A percentile compares a stretch with the other conserved stretches of the same genome.
phyloP scores from a whole-genome alignment of 2,329 filamentous ascomycete species.

The Fusarium sp. region DNA sequence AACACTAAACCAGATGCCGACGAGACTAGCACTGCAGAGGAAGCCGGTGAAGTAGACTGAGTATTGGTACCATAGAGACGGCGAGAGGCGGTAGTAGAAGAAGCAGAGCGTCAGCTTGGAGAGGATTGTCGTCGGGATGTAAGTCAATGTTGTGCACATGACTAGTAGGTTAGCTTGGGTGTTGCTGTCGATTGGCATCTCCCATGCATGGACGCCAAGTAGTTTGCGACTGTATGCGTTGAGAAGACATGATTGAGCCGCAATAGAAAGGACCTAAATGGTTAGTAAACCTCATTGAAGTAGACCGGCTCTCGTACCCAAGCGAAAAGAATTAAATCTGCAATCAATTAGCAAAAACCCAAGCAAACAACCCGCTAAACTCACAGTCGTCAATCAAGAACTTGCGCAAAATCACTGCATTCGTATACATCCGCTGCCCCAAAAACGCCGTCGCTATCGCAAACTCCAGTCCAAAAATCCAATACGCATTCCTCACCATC shows the following conservation, averaged over 20 bases:
- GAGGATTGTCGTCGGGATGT: constrained; percentile 13
- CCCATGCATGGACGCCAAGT: constrained; percentile 14
- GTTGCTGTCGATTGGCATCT: constrained; percentile 11
- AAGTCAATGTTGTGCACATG: constrained; percentile 5
- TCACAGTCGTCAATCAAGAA: constrained; percentile 14
- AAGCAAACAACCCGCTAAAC: not conserved
- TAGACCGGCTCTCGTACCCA: not conserved
- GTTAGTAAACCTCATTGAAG: accelerated
- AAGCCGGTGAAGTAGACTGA: constrained; percentile 4
- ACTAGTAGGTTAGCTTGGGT: not conserved
- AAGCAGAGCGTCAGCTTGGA: constrained; percentile 16
- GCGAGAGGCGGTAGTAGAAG: constrained; percentile 16
- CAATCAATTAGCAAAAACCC: accelerated
- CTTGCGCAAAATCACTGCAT: constrained; percentile 1
- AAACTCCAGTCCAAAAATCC: constrained; percentile 12
- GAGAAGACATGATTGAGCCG: constrained; percentile 18
- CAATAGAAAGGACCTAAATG: not conserved
- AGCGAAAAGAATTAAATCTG: constrained; percentile 8
- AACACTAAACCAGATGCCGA: constrained; percentile 13
- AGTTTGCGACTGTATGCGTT: not conserved
- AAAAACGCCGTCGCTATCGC: constrained; percentile 5
- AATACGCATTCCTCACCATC: constrained; percentile 17
- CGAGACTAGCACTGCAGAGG: not conserved
- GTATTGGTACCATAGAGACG: constrained; percentile 9
- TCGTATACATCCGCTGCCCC: constrained; percentile 16